Base-by-base conservation (phyloP, 257 asterid genomes). In the Jacaranda mimosifolia region DNA sequence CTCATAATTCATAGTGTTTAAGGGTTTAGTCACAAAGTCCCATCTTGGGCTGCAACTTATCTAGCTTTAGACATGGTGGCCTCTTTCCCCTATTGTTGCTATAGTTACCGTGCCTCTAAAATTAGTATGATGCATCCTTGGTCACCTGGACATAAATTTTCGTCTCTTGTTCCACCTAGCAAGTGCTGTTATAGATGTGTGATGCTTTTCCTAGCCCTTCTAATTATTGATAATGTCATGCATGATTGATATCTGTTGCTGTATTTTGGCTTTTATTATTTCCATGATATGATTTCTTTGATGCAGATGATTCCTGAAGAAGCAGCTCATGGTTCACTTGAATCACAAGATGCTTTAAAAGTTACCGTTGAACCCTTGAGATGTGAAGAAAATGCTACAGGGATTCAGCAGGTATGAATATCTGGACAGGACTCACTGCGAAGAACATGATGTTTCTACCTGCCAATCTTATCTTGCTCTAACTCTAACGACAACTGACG, bases 341-440 rank as follows among this genome's bases (percentile, higher is more conserved):
- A 78, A 80, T 74, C 85, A 35, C 73, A 59, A 62, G 83, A 65
- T 64, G 83, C 85, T 12, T 77, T 5, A 53, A 80, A 75, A 63
- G 13, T 43, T 73, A 21, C 79, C 11, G 68, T 46, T 83, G 90
- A 88, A 75, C 81, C 77, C 70, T 58, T 64, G 57, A 74, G 35
- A 79, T 62, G 59, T 58, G 85, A 84, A 48, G 87, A 76, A 65
- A 69, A 40, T 85, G 75, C 75, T 68, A 26, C 74, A 66, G 86
- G 75, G 76, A 63, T 35, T 56, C 90, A 68, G 75, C 92, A 86
- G 92, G 92, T 88, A 80, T 35, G 82, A 68, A 71, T 69, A 48
- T 69, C 56, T 12, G 76, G 48, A 39, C 70, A 69, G 56, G 40
- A 36, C 13, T 35, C 73, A 26, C 58, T 65, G 19, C 67, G 11